A percentile compares a stretch with the other conserved stretches of the same genome.
Conservation (phyloP, 2,329 filamentous ascomycete genomes). For the Exophiala spinifera region DNA sequence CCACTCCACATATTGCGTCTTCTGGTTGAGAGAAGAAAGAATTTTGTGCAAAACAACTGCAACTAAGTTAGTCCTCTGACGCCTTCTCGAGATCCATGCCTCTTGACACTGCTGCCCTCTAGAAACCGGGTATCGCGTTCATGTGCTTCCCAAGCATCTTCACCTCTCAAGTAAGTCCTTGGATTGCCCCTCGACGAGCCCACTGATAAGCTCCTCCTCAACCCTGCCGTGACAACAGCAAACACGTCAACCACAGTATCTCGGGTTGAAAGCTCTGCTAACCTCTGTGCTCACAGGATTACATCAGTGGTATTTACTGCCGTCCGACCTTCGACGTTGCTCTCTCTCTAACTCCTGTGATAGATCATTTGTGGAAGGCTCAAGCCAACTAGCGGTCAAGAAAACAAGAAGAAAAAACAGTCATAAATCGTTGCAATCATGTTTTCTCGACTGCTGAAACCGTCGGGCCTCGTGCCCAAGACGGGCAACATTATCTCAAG, state of each 20-base stretch:
- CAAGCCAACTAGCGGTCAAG: constrained; percentile 55
- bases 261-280: constrained; percentile 30
- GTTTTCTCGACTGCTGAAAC: constrained; percentile 55
- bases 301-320: constrained; percentile 57
- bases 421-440: constrained; percentile 42
- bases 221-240: constrained; percentile 18
- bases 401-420: constrained; percentile 19
- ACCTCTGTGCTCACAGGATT: constrained; percentile 49
- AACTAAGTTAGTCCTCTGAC: constrained; percentile 9
- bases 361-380: constrained; percentile 67
- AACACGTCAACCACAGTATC: constrained; percentile 17
- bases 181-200: constrained; percentile 17
- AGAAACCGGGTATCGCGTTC: constrained; percentile 35
- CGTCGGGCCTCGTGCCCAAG: constrained; percentile 47
- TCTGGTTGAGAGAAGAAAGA: constrained; percentile 13
- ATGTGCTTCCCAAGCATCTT: constrained; percentile 77
- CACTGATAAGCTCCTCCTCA: constrained; percentile 19
- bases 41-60: constrained; percentile 16
- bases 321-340: neutral
- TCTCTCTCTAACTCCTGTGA: constrained; percentile 25
- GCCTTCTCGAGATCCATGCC: constrained; percentile 10
- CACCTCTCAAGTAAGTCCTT: constrained; percentile 72
- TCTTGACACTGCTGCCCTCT: constrained; percentile 6
- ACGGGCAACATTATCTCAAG: constrained; percentile 41
- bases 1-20: constrained; percentile 15